A percentile compares a stretch with the other conserved stretches of the same genome.
phyloP scores from a whole-genome alignment of 2,329 filamentous ascomycete genomes.

The Sporothrix dimorphospora region DNA sequence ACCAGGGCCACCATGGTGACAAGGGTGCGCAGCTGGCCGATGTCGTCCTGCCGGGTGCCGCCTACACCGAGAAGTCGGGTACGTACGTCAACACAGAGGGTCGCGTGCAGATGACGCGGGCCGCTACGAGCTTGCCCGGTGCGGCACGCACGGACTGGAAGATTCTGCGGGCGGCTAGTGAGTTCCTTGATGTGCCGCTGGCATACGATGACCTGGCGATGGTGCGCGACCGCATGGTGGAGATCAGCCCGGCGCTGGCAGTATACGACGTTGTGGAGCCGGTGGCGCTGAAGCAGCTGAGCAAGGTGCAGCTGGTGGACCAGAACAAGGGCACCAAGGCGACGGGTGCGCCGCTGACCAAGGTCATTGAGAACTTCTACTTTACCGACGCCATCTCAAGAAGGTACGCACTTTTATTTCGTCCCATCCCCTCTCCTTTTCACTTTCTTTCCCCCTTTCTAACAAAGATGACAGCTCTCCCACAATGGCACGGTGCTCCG shows the following conservation, averaged over 20 bases:
- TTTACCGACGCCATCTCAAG: slow-evolving; percentile 97
- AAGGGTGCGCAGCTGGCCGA: slow-evolving; percentile 90
- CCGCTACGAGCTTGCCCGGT: slow-evolving; percentile 84
- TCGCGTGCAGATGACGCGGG: slow-evolving; percentile 89
- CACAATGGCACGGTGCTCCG: slow-evolving; percentile 97
- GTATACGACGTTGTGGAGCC: slow-evolving; percentile 91
- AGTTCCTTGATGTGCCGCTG: slow-evolving; percentile 84
- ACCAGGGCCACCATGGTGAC: slow-evolving; percentile 98
- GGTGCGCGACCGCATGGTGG: slow-evolving; percentile 89
- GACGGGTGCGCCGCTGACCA: slow-evolving; percentile 75
- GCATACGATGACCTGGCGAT: slow-evolving; percentile 91
- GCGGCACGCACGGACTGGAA: slow-evolving; percentile 97
- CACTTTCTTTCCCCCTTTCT: slow-evolving; percentile 26
- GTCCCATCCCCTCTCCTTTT: slow-evolving; percentile 27
- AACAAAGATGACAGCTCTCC: slow-evolving; percentile 69
- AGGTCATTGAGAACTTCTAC: slow-evolving; percentile 93
- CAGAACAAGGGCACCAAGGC: slow-evolving; percentile 86
- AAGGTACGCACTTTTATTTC: slow-evolving; percentile 65
- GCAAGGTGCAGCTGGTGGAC: slow-evolving; percentile 93
- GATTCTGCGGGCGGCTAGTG: slow-evolving; percentile 89
- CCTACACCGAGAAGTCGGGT: slow-evolving; percentile 94
- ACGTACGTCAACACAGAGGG: slow-evolving; percentile 99
- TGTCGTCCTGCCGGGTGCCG: slow-evolving; percentile 88
- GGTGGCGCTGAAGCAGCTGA: slow-evolving; percentile 71
- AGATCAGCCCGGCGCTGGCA: slow-evolving; percentile 88